Evolutionary conservation across 192 early-diverging fungal genomes (phyloP).

Genomic region (Geosiphon pyriformis): DNA sequence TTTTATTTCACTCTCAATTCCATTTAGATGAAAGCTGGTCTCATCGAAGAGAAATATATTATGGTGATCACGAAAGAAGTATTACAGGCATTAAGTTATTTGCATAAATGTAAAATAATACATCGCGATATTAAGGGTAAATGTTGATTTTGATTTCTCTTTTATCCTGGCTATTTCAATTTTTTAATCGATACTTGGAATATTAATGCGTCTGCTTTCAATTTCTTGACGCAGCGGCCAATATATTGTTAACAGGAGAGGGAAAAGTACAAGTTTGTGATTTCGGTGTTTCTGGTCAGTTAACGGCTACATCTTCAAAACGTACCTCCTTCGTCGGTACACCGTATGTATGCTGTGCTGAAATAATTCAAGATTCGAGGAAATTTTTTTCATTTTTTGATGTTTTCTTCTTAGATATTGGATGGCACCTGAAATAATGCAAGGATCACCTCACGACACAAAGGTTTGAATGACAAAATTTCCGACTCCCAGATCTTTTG

Average conservation of each 20-base stretch:
- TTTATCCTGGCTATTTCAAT: too few relatives aligned
- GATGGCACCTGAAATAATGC: slow-evolving; percentile 83
- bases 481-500: too few relatives aligned
- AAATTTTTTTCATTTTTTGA: too few relatives aligned
- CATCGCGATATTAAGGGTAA: slow-evolving; percentile 97
- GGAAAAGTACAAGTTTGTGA: slow-evolving; percentile 93
- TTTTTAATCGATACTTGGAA: too few relatives aligned
- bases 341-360: slow-evolving; percentile 56
- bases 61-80: slow-evolving; percentile 87
- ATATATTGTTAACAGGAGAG: slow-evolving; percentile 83
- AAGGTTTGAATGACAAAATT: slow-evolving; percentile 52
- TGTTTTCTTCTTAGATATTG: slow-evolving; percentile 55
- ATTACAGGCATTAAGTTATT: slow-evolving; percentile 80
- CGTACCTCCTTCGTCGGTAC: slow-evolving; percentile 95
- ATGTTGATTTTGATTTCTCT: too few relatives aligned
- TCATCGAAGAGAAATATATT: slow-evolving; percentile 85
- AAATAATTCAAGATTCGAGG: too few relatives aligned
- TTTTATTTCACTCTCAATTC: slow-evolving; percentile 23
- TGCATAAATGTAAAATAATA: slow-evolving; percentile 93
- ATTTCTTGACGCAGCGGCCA: slow-evolving; percentile 73
- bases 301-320: slow-evolving; percentile 62
- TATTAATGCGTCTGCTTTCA: too few relatives aligned
- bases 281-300: slow-evolving; percentile 91
- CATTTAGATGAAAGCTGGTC: slow-evolving; percentile 65
- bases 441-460: slow-evolving; percentile 83